Conservation (phyloP, 441 rosid species). For the Bruguiera hainesii region DNA sequence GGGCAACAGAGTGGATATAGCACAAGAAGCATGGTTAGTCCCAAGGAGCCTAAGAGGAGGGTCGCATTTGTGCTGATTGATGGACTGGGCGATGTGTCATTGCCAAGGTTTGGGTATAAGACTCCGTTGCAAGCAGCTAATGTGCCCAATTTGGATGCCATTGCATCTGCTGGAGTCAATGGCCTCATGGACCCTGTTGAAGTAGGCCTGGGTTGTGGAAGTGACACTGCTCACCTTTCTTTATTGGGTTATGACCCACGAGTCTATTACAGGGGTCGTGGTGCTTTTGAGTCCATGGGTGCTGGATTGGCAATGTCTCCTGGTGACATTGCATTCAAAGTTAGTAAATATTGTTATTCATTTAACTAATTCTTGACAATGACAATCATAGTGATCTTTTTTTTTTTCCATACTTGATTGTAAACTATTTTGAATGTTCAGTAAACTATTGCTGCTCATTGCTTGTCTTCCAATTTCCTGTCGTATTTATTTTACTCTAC, state of each 20-base stretch:
- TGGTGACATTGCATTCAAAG: constrained; percentile 85
- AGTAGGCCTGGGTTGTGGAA: constrained; percentile 96
- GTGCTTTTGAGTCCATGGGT: constrained; percentile 98
- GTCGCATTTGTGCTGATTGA: constrained; percentile 87
- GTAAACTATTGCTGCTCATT: constrained; percentile 1
- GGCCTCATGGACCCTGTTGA: constrained; percentile 99
- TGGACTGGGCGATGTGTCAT: constrained; percentile 86
- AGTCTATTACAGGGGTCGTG: constrained; percentile 87
- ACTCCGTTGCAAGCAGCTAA: constrained; percentile 81
- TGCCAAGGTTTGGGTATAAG: constrained; percentile 66
- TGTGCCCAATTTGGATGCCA: constrained; percentile 70
- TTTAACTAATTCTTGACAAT: not conserved
- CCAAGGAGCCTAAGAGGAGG: constrained; percentile 45
- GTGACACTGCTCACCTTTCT: constrained; percentile 98
- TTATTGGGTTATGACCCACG: constrained; percentile 86
- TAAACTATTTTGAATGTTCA: not conserved
- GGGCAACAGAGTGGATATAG: not conserved
- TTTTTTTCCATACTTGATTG: not conserved
- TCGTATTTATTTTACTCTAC: constrained; percentile 23
- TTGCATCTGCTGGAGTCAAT: constrained; percentile 83
- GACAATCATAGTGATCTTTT: not conserved
- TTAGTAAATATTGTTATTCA: not conserved
- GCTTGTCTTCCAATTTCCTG: constrained; percentile 15
- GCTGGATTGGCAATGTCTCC: constrained; percentile 90
- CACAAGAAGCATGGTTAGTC: constrained; percentile 35